phyloP scores from a whole-genome alignment of 495 filamentous ascomycete species.

The Aspergillus incahuasiensis region DNA sequence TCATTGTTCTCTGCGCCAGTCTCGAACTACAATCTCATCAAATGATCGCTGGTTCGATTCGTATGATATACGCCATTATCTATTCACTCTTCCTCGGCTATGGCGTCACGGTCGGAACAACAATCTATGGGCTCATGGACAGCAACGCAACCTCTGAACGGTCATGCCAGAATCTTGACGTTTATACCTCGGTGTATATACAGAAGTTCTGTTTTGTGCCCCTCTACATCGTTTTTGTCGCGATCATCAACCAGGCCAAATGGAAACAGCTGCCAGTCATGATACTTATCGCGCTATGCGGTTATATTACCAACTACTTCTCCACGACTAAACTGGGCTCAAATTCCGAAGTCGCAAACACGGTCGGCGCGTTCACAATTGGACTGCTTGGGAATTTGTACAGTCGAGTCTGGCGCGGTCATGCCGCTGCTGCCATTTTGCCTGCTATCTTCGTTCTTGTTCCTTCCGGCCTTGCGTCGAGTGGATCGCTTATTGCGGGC shows the following conservation, averaged over 20 bases:
- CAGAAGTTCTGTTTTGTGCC: conserved; percentile 63
- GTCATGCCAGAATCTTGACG: conserved; percentile 56
- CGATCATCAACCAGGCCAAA: conserved; percentile 84
- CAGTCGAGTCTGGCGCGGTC: conserved; percentile 71
- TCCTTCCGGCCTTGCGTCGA: conserved; percentile 79
- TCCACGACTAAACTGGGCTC: conserved; percentile 62
- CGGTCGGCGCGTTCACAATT: conserved; percentile 80
- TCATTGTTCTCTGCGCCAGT: conserved; percentile 73
- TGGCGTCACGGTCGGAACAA: conserved; percentile 89
- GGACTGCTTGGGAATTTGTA: conserved; percentile 86
- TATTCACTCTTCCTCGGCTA: conserved; percentile 94
- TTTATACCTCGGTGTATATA: conserved; percentile 32
- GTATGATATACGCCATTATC: conserved; percentile 93
- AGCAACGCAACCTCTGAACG: conserved; percentile 64
- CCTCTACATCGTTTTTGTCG: conserved; percentile 72
- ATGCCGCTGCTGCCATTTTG: conserved; percentile 84
- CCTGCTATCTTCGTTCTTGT: conserved; percentile 95
- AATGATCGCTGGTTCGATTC: conserved; percentile 85
- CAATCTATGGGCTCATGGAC: conserved; percentile 82
- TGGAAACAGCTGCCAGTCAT: conserved; percentile 87
- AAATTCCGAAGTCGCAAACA: conserved; percentile 78
- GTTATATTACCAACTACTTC: conserved; percentile 83
- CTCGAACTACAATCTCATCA: conserved; percentile 85
- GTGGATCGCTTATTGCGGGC: conserved; percentile 73
- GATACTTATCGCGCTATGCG: conserved; percentile 73